Evolutionary conservation across 2,329 filamentous ascomycete species (phyloP).

Genomic region (Nemania serpens): DNA sequence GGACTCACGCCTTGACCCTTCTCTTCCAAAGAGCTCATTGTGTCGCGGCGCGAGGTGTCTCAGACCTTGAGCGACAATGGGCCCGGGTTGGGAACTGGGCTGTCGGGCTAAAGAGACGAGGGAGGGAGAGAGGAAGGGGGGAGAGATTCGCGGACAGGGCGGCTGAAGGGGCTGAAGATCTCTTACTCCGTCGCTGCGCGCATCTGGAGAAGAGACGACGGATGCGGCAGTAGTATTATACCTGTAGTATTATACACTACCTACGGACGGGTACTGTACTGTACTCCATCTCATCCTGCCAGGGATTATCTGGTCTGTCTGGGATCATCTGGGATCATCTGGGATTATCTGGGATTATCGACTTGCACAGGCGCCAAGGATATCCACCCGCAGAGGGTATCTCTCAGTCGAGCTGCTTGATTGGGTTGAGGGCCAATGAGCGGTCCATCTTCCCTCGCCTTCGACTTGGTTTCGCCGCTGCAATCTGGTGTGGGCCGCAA

Average conservation of each 20-base stretch:
- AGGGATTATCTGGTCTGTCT: too few relatives aligned
- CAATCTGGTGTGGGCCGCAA: background rate
- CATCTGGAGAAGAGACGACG: constrained; percentile 3
- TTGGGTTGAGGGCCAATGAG: constrained; percentile 15
- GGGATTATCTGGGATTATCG: too few relatives aligned
- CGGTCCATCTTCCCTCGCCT: constrained; percentile 6
- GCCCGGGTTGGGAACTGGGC: constrained; percentile 10
- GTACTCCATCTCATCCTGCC: too few relatives aligned
- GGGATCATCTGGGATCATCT: too few relatives aligned
- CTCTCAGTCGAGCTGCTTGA: constrained; percentile 21
- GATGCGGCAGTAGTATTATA: constrained; percentile 25
- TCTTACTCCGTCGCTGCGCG: background rate
- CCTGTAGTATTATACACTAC: too few relatives aligned
- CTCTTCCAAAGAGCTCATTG: constrained; percentile 32
- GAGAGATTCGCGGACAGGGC: constrained; percentile 7
- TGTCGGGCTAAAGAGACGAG: constrained; percentile 20
- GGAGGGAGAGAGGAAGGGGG: constrained; percentile 9
- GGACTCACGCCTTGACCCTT: constrained; percentile 34
- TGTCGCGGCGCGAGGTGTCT: background rate
- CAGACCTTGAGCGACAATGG: background rate
- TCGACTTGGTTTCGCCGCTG: constrained; percentile 12
- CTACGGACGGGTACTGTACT: too few relatives aligned
- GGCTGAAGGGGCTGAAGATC: constrained; percentile 15
- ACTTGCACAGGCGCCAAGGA: constrained; percentile 15
- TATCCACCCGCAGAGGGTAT: background rate